Conservation (phyloP, 1,284 basidiomycete species). For the Ustilago crameri region DNA sequence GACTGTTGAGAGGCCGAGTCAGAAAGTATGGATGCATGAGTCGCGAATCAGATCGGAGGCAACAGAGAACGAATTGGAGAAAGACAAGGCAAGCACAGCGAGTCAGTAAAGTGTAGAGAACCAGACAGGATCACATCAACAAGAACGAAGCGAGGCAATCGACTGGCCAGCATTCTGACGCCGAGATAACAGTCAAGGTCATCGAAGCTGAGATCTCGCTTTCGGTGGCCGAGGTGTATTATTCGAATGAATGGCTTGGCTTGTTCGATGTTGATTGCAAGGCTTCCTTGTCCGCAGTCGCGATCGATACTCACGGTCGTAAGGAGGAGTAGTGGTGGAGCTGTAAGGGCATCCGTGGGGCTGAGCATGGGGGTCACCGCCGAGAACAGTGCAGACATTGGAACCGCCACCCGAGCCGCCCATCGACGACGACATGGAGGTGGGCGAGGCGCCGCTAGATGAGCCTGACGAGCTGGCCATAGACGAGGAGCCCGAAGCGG, state of each 20-base stretch:
- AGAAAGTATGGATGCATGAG: neutral
- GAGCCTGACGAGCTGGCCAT: conserved; percentile 8
- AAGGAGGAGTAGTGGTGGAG: conserved; percentile 54
- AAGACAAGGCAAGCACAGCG: too few relatives aligned
- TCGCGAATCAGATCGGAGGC: neutral
- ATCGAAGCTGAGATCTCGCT: too few relatives aligned
- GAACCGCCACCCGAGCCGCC: conserved; percentile 14
- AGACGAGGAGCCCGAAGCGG: conserved; percentile 13
- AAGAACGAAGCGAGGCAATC: too few relatives aligned
- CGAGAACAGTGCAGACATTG: conserved; percentile 51
- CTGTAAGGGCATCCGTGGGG: conserved; percentile 50
- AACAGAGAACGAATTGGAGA: neutral
- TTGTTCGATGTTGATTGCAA: too few relatives aligned
- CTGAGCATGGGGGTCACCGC: conserved; percentile 35
- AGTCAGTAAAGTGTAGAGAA: too few relatives aligned
- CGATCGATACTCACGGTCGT: conserved; percentile 49
- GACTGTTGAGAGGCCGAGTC: conserved; percentile 23
- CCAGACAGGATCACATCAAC: too few relatives aligned
- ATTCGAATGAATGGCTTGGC: too few relatives aligned
- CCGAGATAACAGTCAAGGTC: too few relatives aligned
- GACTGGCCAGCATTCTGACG: too few relatives aligned
- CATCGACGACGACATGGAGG: conserved; percentile 26
- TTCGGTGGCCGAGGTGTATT: too few relatives aligned
- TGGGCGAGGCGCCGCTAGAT: conserved; percentile 22
- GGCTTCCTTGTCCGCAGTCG: too few relatives aligned